Percentiles rank a stretch among this genome's conserved stretches.
Conservation (phyloP, 192 early-diverging fungal genomes). For the Pilaira anomala region DNA sequence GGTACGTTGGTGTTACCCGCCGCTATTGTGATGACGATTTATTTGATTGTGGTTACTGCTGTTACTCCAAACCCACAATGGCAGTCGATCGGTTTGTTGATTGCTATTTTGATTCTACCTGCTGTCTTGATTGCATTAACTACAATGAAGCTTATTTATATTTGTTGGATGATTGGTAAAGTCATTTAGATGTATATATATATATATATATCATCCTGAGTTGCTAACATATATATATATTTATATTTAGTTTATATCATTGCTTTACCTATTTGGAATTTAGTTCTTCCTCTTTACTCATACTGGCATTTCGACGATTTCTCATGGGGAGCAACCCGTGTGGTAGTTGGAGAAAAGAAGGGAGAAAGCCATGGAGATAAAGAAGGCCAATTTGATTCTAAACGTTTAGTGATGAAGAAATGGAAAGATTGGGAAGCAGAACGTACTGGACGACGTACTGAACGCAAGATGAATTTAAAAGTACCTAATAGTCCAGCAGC, state of each 20-base stretch:
- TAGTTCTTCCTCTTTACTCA: conserved; percentile 86
- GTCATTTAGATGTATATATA: neutral
- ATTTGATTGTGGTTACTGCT: conserved; percentile 54
- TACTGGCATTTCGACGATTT: conserved; percentile 97
- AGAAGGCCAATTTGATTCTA: conserved; percentile 74
- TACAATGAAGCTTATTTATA: conserved; percentile 73
- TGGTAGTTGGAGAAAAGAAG: conserved; percentile 67
- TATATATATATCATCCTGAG: too few species aligned
- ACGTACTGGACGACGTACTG: conserved; percentile 33
- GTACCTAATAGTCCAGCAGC: conserved; percentile 12
- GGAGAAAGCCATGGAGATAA: conserved; percentile 65
- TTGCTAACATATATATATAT: neutral
- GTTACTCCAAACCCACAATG: conserved; percentile 27
- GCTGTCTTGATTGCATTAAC: conserved; percentile 87
- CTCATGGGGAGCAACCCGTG: conserved; percentile 78
- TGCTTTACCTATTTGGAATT: conserved; percentile 92
- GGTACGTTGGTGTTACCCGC: conserved; percentile 74
- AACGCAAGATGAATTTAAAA: conserved; percentile 5
- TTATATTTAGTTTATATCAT: conserved; percentile 68
- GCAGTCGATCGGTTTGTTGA: conserved; percentile 66
- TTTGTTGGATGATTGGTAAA: conserved; percentile 81
- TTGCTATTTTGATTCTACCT: conserved; percentile 79
- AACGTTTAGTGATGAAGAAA: conserved; percentile 49
- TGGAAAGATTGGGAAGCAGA: conserved; percentile 60
- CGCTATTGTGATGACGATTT: conserved; percentile 74